Evolutionary conservation across 129 eudicot genomes (phyloP), one percentile per base, ranked within the genome.

Genomic region (Chrysanthemum seticuspe): DNA sequence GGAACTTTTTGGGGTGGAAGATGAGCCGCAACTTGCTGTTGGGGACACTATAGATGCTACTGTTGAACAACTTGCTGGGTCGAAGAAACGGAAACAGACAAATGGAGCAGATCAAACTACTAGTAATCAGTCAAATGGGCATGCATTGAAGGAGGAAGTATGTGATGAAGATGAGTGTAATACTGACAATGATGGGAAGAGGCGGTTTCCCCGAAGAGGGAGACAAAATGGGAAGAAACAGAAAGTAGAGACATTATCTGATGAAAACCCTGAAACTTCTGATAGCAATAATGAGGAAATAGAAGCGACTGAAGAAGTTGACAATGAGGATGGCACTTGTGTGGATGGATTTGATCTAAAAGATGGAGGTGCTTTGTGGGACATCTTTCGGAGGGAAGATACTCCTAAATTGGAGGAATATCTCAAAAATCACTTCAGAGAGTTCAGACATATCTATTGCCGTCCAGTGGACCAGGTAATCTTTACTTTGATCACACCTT

Each of bases 311-410:
- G 21, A 57, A 16, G 62, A n/a, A 4, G 21, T 14, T 29, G 62
- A 52, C 10, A 40, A 1, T 52, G 62, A 53, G 10, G 49, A 25
- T 10, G 25, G 29, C 31, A 52, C 49, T 5, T 14, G 6, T 69
- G 56, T 56, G 4, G 55, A 52, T 67, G 53, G 27, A 19, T 74
- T 19, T 25, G 77, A 68, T 27, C 27, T 74, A 61, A 53, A 66
- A 36, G 88, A 83, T 6, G 82, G 88, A 54, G 97, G 87, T 74
- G 91, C 94, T 53, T 58, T 90, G 5, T 90, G 97, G 94, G 94
- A 87, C 73, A 87, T 90, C 19, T 90, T 85, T 49, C 80, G 97
- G 45, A 83, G 86, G 76, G 76, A 90, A 74, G 97, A 90, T 77
- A 76, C 77, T 21, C 85, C 89, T 16, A 83, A 85, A 72, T 67